Conservation (phyloP, 164 flowering plant genomes). For the Hamamelis virginiana region DNA sequence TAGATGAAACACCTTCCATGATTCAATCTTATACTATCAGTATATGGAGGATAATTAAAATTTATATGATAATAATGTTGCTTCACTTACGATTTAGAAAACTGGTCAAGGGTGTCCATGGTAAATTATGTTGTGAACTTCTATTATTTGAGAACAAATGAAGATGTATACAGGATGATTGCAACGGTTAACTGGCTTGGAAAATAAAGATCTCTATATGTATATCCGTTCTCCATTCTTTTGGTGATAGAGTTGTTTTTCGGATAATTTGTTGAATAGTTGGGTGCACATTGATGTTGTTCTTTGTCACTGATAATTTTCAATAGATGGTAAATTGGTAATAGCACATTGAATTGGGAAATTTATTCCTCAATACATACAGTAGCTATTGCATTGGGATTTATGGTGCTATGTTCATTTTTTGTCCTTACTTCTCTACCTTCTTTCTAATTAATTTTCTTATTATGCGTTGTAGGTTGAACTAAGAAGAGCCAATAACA, state of each 20-base stretch:
- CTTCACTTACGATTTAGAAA: too few relatives aligned
- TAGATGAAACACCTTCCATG: too few relatives aligned
- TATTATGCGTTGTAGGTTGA: constrained; percentile 54
- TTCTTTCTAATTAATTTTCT: constrained; percentile 6
- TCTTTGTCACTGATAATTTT: constrained; percentile 1
- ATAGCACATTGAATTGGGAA: not conserved
- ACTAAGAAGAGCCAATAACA: constrained; percentile 75
- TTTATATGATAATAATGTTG: too few relatives aligned
- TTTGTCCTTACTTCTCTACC: not conserved
- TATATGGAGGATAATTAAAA: too few relatives aligned
- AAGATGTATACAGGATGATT: too few relatives aligned
- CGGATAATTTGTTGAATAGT: not conserved
- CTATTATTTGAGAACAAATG: too few relatives aligned
- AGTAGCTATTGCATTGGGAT: not conserved
- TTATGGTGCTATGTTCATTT: not conserved
- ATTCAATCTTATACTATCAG: too few relatives aligned
- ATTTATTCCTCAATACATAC: not conserved
- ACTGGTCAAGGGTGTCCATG: too few relatives aligned
- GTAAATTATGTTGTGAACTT: too few relatives aligned
- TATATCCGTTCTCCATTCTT: not conserved
- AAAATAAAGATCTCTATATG: not conserved
- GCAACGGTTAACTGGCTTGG: too few relatives aligned
- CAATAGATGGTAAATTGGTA: constrained; percentile 1
- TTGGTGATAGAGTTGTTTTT: not conserved
- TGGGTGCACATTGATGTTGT: not conserved